Base-by-base conservation (phyloP, 2,329 filamentous ascomycete genomes). In the Neofusicoccum umdonicola region DNA sequence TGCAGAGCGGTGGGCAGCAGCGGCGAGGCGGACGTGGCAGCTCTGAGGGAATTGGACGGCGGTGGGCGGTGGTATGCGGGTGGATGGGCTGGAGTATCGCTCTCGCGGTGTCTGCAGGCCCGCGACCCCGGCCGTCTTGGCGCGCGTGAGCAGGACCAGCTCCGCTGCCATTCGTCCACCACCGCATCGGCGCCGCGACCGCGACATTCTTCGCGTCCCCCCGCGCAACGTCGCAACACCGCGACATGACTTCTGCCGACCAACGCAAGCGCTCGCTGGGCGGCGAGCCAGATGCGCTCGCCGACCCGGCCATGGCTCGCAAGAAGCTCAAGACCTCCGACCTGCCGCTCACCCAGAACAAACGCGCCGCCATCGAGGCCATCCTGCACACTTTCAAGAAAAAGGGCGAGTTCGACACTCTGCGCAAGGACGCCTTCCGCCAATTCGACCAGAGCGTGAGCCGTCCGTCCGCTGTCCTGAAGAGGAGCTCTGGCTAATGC, bases 351-450 rank as follows among this genome's bases (percentile, higher is more conserved):
- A 85, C 90, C 4, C 89, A 88, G 3, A 84, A 87, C n/a, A 91
- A 91, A 61, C 84, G 90, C 68, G 84, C 85, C 1, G 88, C 89
- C 1, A 92, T 94, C 64, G 90, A 93, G 70, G 85, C 84, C 15
- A 84, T 94, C 22, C 86, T 90, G n/a, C 88, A 91, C 73, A 89
- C 85, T 11, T 94, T 93, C 80, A 93, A 93, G 78, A 94, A 93
- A 79, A 92, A 92, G 77, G 91, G 91, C 66, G 90, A 90, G 65
- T 95, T 93, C 73, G 91, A 95, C 77, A 81, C 84, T 13, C 85
- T 93, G 68, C 87, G 91, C 67, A 93, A 92, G 74, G 85, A 90
- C 70, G 84, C 91, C 11, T 92, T 90, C 85, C 86, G 90, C 51
- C 88, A 90, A 65, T 91, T 92, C 69, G 87, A 88, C 71, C 84